Conservation (phyloP, 257 asterid species). For the Schizonepeta tenuifolia region DNA sequence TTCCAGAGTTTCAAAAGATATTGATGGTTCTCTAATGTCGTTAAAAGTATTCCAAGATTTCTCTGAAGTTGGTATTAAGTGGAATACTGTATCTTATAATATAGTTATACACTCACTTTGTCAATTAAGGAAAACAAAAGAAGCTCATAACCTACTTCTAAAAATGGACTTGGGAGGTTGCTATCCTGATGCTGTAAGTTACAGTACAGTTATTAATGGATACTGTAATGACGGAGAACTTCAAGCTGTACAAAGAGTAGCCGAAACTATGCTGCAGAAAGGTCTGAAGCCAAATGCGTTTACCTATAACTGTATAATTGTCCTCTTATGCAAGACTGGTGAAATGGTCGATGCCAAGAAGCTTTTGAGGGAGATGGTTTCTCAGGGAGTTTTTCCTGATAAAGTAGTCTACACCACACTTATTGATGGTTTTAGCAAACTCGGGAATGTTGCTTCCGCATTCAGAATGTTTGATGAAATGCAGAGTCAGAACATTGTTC, state of each 20-base stretch:
- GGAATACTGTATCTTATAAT: conserved; percentile 81
- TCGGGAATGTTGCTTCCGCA: conserved; percentile 59
- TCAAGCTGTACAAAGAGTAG: conserved; percentile 51
- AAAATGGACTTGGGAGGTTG: conserved; percentile 77
- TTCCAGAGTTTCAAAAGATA: conserved; percentile 55
- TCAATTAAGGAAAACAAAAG: conserved; percentile 58
- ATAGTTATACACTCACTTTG: conserved; percentile 77
- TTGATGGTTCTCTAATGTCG: conserved; percentile 49
- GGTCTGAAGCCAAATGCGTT: conserved; percentile 77
- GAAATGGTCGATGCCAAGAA: conserved; percentile 71
- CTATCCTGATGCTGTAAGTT: conserved; percentile 80
- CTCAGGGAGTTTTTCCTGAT: conserved; percentile 72
- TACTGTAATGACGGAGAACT: conserved; percentile 69
- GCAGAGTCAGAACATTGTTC: conserved; percentile 54
- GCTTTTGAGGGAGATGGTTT: conserved; percentile 72
- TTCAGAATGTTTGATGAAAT: conserved; percentile 71
- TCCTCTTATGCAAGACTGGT: conserved; percentile 67
- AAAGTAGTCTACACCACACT: conserved; percentile 82
- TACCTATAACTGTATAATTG: conserved; percentile 75
- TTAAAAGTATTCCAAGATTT: conserved; percentile 65
- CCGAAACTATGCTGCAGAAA: conserved; percentile 60
- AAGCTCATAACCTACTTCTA: conserved; percentile 76
- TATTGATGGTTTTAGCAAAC: conserved; percentile 75
- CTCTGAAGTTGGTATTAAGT: conserved; percentile 66
- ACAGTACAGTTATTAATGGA: conserved; percentile 81